Percentiles rank a stretch among this genome's conserved stretches.
phyloP scores from a whole-genome alignment of 768 basidiomycete species.

The Lactarius sanguifluus region DNA sequence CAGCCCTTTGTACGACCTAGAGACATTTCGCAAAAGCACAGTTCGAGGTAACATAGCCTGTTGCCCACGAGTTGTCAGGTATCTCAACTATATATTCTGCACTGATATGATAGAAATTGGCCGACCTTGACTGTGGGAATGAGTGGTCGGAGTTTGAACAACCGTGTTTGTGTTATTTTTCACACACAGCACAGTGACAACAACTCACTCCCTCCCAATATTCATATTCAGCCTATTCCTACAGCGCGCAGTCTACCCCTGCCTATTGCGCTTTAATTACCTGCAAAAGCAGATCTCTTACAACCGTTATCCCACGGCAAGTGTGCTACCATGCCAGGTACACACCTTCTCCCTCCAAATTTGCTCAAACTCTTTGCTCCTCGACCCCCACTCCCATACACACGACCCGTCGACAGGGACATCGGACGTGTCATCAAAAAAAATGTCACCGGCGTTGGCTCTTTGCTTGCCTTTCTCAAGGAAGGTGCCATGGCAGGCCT shows the following conservation, averaged over 20 bases:
- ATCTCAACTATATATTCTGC: background rate
- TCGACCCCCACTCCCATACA: constrained; percentile 83
- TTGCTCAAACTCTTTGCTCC: constrained; percentile 96
- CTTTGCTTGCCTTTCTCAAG: constrained; percentile 66
- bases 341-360: constrained; percentile 91
- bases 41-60: constrained; percentile 16
- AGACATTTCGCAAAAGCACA: constrained; percentile 6
- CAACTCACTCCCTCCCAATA: background rate
- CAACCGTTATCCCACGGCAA: constrained; percentile 3
- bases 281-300: background rate
- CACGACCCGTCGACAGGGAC: constrained; percentile 82
- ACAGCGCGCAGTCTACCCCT: constrained; percentile 11
- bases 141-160: constrained; percentile 8
- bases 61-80: too few species aligned
- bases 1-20: constrained; percentile 3
- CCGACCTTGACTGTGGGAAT: background rate
- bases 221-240: constrained; percentile 7
- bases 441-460: constrained; percentile 73
- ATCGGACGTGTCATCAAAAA: constrained; percentile 71
- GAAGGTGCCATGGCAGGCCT: constrained; percentile 74
- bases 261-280: constrained; percentile 16
- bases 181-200: background rate
- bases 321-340: constrained; percentile 53
- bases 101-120: background rate
- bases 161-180: too few species aligned